phyloP scores from a whole-genome alignment of 768 basidiomycete species.

The Rhodosporidiobolus sp. region DNA sequence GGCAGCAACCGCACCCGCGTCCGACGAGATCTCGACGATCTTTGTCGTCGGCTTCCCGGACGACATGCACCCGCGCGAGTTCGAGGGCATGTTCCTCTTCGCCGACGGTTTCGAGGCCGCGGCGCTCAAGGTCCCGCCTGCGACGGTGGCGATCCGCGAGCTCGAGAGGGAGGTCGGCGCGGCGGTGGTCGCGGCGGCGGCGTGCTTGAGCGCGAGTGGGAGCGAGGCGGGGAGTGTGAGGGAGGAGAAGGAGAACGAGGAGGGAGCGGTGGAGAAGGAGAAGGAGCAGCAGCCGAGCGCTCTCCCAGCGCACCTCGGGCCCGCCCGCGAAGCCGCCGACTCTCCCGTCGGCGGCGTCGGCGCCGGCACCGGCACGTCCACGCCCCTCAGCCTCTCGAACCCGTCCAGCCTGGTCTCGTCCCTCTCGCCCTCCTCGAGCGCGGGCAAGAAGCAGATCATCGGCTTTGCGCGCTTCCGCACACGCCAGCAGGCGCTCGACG shows the following conservation, averaged over 20 bases:
- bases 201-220: neutral
- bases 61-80: slow-evolving; percentile 99
- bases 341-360: neutral
- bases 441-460: slow-evolving; percentile 79
- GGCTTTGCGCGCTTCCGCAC: slow-evolving; percentile 95
- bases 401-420: no score
- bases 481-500: slow-evolving; percentile 78
- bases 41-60: slow-evolving; percentile 99
- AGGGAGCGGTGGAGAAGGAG: neutral
- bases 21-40: slow-evolving; percentile 43
- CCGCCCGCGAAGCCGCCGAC: no score
- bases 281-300: neutral
- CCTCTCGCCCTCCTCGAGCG: neutral
- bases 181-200: neutral
- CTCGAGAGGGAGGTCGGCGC: slow-evolving; percentile 20
- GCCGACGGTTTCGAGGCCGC: slow-evolving; percentile 94
- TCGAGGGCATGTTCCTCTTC: slow-evolving; percentile 99
- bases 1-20: neutral
- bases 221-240: neutral
- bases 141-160: slow-evolving; percentile 29
- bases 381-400: neutral
- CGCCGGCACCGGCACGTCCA: slow-evolving; percentile 1
- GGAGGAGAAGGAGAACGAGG: neutral
- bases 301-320: slow-evolving; percentile 1
- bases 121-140: slow-evolving; percentile 81